These are phyloP conservation scores for Penstemon davidsonii DNA, from an alignment of 257 asterid genomes.

Conservation along the genomic window DNA sequence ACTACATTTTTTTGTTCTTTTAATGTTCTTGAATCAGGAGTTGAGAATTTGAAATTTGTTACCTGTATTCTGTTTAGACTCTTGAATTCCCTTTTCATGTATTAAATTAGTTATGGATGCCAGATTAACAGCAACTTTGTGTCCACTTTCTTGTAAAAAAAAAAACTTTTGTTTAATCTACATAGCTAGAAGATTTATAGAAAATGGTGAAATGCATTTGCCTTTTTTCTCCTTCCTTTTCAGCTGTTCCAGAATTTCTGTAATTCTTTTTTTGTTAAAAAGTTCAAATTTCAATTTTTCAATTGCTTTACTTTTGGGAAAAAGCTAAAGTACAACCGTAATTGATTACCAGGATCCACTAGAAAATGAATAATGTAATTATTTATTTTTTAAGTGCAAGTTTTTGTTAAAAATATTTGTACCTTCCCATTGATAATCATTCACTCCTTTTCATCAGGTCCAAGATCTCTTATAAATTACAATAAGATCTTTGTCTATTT, in stretches of 20 bases:
- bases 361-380: too few species aligned
- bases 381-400: too few species aligned
- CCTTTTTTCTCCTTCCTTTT: constrained; percentile 33
- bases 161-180: constrained; percentile 29
- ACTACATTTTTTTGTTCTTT: background rate
- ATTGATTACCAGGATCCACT: too few species aligned
- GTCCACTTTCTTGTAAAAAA: constrained; percentile 30
- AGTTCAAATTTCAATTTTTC: background rate
- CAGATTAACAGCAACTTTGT: constrained; percentile 18
- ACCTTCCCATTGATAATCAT: too few species aligned
- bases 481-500: background rate
- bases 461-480: background rate
- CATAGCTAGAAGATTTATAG: constrained; percentile 33
- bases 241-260: constrained; percentile 24
- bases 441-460: too few species aligned
- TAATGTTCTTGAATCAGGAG: constrained; percentile 3
- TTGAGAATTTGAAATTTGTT: constrained; percentile 16
- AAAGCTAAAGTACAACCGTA: too few species aligned
- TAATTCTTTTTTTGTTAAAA: background rate
- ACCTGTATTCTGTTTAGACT: background rate
- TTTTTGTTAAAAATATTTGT: too few species aligned
- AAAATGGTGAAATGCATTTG: constrained; percentile 30
- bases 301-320: background rate
- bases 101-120: constrained; percentile 19
- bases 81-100: constrained; percentile 25